Base-by-base conservation (phyloP, 768 basidiomycete species). In the Arthromyces matolae region DNA sequence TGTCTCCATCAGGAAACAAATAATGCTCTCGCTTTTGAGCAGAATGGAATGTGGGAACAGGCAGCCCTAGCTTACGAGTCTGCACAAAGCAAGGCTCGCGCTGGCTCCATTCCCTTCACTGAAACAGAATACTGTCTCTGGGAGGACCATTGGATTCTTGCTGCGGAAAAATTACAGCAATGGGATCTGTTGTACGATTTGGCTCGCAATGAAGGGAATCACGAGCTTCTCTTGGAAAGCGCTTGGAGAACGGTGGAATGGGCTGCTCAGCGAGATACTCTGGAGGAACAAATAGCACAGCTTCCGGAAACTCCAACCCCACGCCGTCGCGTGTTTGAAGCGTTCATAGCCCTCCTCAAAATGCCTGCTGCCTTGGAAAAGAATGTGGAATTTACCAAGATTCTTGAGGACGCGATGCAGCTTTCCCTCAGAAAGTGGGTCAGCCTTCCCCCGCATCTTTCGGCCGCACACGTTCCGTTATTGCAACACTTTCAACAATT, bases 141-240 rank as follows among this genome's bases (percentile, higher is more conserved):
- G 96, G 96, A 99, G 60, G 96, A 99, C 63, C 96, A 99, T 64
- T 99, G 96, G 95, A 89, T 99, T 50, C 71, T 94, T 7, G 79
- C 93, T 1, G 86, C 93, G 0, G 91, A 95, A 69, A 99, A 99
- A 66, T 73, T 99, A 14, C 96, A 98, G 62, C 89, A 96, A 52
- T 99, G 96, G 96, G 96, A 99, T 50, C 80, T 88, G 18, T 76
- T 99, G 4, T 81, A 89, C 53, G 96, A 99, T 43, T 79, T 99
- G 16, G 93, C 92, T 1, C 83, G 84, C 55, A 81, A 75, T 46
- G 95, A 98, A 65, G 82, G 81, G 22, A 96, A 98, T 59, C 82
- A 91, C 48, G 96, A 99, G 60, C 71, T 99, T 33, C 75, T 91
- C 61, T 75, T 99, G 32, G 96, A 99, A 65, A 89, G 92, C 59